Conservation (phyloP, 2,329 filamentous ascomycete genomes). For the Botrytis sinoallii region DNA sequence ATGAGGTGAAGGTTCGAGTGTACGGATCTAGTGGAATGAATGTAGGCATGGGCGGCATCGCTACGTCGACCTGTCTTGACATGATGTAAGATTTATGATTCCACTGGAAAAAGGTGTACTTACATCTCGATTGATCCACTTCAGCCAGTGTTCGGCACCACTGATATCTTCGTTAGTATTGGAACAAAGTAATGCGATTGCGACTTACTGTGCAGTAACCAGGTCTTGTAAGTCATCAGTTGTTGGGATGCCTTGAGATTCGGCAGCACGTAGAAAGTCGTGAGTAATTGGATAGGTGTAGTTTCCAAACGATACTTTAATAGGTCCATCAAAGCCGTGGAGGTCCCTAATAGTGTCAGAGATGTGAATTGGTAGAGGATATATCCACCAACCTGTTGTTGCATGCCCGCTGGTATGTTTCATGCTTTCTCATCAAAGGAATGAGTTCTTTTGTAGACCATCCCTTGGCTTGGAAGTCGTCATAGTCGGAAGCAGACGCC, state of each 20-base stretch:
- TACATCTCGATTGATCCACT: conserved; percentile 74
- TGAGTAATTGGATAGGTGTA: conserved; percentile 75
- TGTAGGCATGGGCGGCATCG: conserved; percentile 74
- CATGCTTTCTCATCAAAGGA: conserved; percentile 55
- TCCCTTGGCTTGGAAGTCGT: conserved; percentile 52
- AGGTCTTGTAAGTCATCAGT: conserved; percentile 77
- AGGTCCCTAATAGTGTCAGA: conserved; percentile 48
- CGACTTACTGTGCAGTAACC: conserved; percentile 49
- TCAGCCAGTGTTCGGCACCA: conserved; percentile 78
- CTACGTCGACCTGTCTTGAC: conserved; percentile 63
- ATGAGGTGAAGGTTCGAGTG: conserved; percentile 59
- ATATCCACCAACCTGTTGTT: conserved; percentile 49
- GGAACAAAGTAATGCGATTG: neutral
- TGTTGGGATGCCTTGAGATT: conserved; percentile 70
- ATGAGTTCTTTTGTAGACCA: conserved; percentile 53
- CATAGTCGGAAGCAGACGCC: conserved; percentile 47
- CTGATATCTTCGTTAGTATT: conserved; percentile 21
- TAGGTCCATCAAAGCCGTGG: conserved; percentile 73
- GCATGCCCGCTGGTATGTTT: conserved; percentile 52
- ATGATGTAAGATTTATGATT: conserved; percentile 10
- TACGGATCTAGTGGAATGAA: conserved; percentile 70
- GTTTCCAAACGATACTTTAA: conserved; percentile 61
- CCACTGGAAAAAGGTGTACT: conserved; percentile 23
- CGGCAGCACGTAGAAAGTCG: conserved; percentile 70
- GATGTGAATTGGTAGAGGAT: neutral